Conservation (phyloP, 2,329 filamentous ascomycete species). For the Dactylellina drechsleri region DNA sequence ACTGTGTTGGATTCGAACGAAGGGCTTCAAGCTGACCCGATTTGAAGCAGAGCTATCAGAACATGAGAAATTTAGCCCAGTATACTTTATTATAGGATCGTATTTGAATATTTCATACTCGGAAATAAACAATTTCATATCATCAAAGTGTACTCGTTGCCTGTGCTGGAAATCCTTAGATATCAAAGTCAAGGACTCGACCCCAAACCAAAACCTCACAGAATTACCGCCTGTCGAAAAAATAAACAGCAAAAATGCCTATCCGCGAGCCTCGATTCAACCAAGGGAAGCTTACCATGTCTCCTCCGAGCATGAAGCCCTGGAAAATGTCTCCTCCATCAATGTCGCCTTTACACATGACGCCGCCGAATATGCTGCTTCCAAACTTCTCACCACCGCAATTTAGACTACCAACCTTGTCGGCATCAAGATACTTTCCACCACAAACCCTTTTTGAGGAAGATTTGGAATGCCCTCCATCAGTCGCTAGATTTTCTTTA, state of each 20-base stretch:
- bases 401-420: slow-evolving; percentile 55
- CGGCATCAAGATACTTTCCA: slow-evolving; percentile 55
- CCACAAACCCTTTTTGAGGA: slow-evolving; percentile 54
- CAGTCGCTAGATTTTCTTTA: slow-evolving; percentile 46
- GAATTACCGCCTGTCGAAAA: background rate
- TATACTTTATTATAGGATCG: too few relatives aligned
- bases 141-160: too few relatives aligned
- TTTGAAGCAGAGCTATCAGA: too few relatives aligned
- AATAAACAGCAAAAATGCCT: slow-evolving; percentile 44
- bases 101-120: too few relatives aligned
- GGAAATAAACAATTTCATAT: too few relatives aligned
- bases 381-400: slow-evolving; percentile 55
- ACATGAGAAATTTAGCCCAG: too few relatives aligned
- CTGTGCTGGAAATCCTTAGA: too few relatives aligned
- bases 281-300: slow-evolving; percentile 56
- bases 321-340: slow-evolving; percentile 56
- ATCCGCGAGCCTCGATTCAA: slow-evolving; percentile 55
- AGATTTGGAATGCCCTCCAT: slow-evolving; percentile 47
- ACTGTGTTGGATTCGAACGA: too few relatives aligned
- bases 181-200: too few relatives aligned
- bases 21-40: too few relatives aligned
- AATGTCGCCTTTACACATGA: slow-evolving; percentile 56
- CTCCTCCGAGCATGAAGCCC: slow-evolving; percentile 56
- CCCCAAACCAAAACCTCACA: too few relatives aligned
- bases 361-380: slow-evolving; percentile 55